Evolutionary conservation across 495 filamentous ascomycete genomes (phyloP), one percentile per base, ranked within the genome.

Genomic region (Viridothelium virens): DNA sequence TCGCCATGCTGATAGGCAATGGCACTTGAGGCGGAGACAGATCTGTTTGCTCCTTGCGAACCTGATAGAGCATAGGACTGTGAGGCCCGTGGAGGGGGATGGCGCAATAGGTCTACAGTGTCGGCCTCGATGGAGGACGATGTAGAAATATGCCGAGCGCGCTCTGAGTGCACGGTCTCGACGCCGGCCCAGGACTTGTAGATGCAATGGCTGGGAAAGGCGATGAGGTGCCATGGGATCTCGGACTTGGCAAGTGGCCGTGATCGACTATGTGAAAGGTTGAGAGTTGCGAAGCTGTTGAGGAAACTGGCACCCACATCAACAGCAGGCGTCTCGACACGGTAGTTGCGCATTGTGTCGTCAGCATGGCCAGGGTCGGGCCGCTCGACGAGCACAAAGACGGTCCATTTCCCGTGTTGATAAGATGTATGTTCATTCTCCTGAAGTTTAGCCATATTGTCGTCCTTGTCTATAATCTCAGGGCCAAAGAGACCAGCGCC

Each of bases 341-440:
- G 48, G 5, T 53, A n/a, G 5, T 5, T 5, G 18, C 48, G 48
- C 18, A 18, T 14, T 5, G 18, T 53, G 48, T 53, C 48, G 16
- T 18, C 12, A 5, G 48, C 11, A 25, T 9, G 5, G 48, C 48
- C 48, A 9, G 48, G 48, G 18, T 53, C 0, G 5, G 48, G 16
- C n/a, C 18, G 11, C 48, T 53, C 48, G 12, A 53, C 48, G 48
- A 53, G 48, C 48, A 53, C 48, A 18, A 53, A 25, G 48, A 53
- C 48, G 48, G 48, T 53, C 48, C 48, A 53, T 44, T 44, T 44
- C 7, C 14, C 41, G 7, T 44, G 6, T 44, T 7, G 41, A 44
- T 7, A 7, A 7, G 41, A 44, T 44, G 41, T 7, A 9, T 53
- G 48, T 53, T 16, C 48, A 9, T 16, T 46, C 16, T 46, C 41